Conservation (phyloP, 805 yeast genomes). For the Lipomyces kockii region DNA sequence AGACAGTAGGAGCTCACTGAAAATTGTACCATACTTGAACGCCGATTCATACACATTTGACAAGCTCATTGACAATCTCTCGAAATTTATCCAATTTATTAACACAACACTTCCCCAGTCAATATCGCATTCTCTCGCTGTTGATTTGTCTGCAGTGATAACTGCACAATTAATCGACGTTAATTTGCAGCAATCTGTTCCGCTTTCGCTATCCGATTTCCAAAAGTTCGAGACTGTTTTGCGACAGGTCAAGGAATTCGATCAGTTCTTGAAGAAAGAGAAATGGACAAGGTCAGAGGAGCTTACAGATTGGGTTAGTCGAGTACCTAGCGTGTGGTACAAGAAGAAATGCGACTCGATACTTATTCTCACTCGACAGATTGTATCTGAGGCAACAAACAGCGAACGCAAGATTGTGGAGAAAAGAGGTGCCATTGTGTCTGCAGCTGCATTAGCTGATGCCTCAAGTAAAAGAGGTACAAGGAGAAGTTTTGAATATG, state of each 20-base stretch:
- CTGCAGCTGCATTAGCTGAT: conserved; percentile 20
- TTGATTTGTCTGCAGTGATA: conserved; percentile 22
- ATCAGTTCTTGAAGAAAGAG: conserved; percentile 14
- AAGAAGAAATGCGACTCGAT: conserved; percentile 32
- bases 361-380: conserved; percentile 15
- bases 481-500: conserved; percentile 1
- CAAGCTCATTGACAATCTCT: conserved; percentile 9
- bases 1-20: conserved; percentile 6
- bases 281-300: conserved; percentile 22
- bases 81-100: conserved; percentile 16
- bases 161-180: conserved; percentile 23
- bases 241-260: conserved; percentile 19
- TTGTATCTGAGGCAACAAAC: conserved; percentile 17
- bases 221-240: conserved; percentile 19
- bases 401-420: conserved; percentile 34
- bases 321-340: conserved; percentile 35
- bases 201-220: conserved; percentile 15
- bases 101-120: conserved; percentile 19
- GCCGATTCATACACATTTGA: not conserved
- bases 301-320: conserved; percentile 28
- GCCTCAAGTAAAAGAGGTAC: not conserved
- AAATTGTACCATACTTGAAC: not conserved
- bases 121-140: conserved; percentile 16
- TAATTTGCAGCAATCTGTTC: conserved; percentile 19
- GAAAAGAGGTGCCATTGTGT: conserved; percentile 20